A percentile compares a stretch with the other conserved stretches of the same genome.
These are phyloP conservation scores for Sporobolomyces pararoseus DNA, from an alignment of 768 basidiomycete genomes.

Conservation along the genomic window DNA sequence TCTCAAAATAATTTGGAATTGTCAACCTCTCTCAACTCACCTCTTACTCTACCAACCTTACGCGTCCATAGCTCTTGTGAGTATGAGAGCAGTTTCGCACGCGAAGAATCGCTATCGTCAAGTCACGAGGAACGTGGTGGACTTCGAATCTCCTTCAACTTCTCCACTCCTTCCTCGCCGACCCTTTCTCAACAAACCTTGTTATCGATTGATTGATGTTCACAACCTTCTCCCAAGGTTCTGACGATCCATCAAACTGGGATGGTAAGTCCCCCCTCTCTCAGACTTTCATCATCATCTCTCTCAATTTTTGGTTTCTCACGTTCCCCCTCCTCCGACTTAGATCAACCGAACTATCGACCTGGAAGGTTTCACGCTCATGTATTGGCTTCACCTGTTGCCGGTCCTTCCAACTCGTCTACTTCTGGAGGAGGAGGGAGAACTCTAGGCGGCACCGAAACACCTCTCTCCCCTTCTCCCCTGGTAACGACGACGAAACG, in stretches of 20 bases:
- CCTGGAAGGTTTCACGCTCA: slow-evolving; percentile 41
- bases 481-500: slow-evolving; percentile 1
- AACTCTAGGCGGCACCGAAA: too few relatives aligned
- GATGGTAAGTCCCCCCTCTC: slow-evolving; percentile 9
- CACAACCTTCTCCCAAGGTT: slow-evolving; percentile 30
- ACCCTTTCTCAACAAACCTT: too few relatives aligned
- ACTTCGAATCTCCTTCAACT: too few relatives aligned
- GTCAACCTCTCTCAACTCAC: neutral
- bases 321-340: neutral
- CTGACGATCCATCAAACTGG: slow-evolving; percentile 11
- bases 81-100: too few relatives aligned
- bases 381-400: neutral
- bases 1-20: too few relatives aligned
- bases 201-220: too few relatives aligned
- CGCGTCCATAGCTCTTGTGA: too few relatives aligned
- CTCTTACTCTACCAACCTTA: neutral
- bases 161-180: too few relatives aligned
- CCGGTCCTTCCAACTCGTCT: neutral
- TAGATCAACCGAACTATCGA: slow-evolving; percentile 20
- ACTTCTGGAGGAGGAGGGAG: neutral
- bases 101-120: too few relatives aligned
- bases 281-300: neutral
- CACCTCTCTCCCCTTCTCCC: too few relatives aligned
- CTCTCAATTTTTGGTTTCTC: neutral
- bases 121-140: too few relatives aligned